Evolutionary conservation across 768 basidiomycete genomes (phyloP), one percentile per base, ranked within the genome.

Genomic region (Collybia sordida): DNA sequence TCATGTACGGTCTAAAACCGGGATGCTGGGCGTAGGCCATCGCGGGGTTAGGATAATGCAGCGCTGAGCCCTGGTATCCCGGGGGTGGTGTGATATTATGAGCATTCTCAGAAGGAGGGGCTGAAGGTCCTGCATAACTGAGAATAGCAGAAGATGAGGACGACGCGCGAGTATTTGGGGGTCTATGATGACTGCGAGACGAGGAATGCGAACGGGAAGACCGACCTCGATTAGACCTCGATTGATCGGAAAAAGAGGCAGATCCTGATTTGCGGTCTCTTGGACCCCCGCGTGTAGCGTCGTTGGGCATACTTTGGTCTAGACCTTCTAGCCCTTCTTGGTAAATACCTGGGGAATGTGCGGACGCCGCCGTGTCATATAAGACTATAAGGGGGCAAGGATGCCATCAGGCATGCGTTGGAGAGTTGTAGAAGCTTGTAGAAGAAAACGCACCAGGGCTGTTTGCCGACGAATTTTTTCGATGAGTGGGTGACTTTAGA

Each of bases 1-100:
- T 67, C 59, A 71, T 63, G 67, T 82, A 82, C 64, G 72, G 78
- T 47, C 73, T 59, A 51, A 73, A 77, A 57, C 59, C 59, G 22
- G 59, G 38, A 18, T 58, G 66, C 25, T 72, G 73, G 52, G 61
- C 58, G 53, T 72, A 74, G 4, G 59, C 54, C 17, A 63, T 50
- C 24, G 57, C 43, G 9, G 65, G 47, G 7, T 65, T 46, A 6
- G 66, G 36, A 47, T 70, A 67, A 49, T 63, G 67, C 49, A 56
- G 51, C 31, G 59, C 17, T 1, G 63, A 51, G 35, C 55, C 56
- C 48, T 59, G 60, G 48, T 63, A 66, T 19, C 42, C 41, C 18
- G 58, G 34, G 34, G 64, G 46, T 46, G 57, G 47, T 2, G 28
- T 49, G 19, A 39, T 36, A 42, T 49, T 59, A 27, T 53, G 59